Percentiles rank a stretch among this genome's conserved stretches.
These are phyloP conservation scores for Pyrenula massariospora DNA, from an alignment of 495 filamentous ascomycete species.

Conservation along the genomic window DNA sequence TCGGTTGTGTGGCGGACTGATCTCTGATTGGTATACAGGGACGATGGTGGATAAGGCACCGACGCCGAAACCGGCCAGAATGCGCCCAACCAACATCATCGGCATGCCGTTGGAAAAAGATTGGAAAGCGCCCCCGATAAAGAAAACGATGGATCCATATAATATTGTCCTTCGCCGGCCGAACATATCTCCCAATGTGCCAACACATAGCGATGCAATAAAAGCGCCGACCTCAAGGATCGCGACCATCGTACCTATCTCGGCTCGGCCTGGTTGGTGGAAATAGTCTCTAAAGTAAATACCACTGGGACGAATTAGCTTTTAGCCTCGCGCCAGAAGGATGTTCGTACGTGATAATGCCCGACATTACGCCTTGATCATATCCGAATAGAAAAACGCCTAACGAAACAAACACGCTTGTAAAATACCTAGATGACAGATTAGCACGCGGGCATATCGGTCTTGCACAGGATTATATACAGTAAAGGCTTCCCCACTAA, in stretches of 20 bases:
- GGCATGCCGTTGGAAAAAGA: constrained; percentile 68
- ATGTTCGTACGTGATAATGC: constrained; percentile 84
- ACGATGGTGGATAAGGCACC: constrained; percentile 94
- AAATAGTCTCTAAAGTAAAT: constrained; percentile 85
- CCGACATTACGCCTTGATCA: constrained; percentile 98
- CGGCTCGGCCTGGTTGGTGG: constrained; percentile 67
- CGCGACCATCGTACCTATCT: constrained; percentile 92
- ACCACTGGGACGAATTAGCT: constrained; percentile 40
- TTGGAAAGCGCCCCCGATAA: constrained; percentile 80
- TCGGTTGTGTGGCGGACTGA: constrained; percentile 85
- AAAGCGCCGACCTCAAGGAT: constrained; percentile 92
- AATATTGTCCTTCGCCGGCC: constrained; percentile 85
- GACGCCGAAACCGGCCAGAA: constrained; percentile 88
- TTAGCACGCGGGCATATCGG: constrained; percentile 19
- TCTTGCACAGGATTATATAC: constrained; percentile 36
- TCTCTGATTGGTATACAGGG: constrained; percentile 96
- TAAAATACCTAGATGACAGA: constrained; percentile 64
- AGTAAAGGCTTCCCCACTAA: constrained; percentile 90
- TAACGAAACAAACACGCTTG: constrained; percentile 93
- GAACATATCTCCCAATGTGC: constrained; percentile 81
- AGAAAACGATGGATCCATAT: constrained; percentile 86
- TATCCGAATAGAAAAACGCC: constrained; percentile 98
- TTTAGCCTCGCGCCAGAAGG: not conserved
- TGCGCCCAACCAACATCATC: constrained; percentile 86
- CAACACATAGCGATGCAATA: constrained; percentile 80